Base-by-base conservation (phyloP, 108 stramenopile species). In the Phaeodactylum tricornutum region DNA sequence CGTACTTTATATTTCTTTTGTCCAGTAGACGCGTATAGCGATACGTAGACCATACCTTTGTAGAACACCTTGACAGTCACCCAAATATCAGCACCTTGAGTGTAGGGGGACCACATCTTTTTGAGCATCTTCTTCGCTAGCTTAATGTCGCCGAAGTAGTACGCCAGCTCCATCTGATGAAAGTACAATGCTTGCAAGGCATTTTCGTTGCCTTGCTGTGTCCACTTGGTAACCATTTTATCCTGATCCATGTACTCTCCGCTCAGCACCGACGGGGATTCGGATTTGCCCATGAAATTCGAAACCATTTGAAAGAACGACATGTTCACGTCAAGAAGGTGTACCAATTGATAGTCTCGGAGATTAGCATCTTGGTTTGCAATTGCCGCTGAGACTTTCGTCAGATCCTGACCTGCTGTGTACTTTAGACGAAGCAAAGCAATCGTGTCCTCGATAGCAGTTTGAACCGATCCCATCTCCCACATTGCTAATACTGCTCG, bases 111-210 rank as follows among this genome's bases (percentile, higher is more conserved):
- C 39, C 9, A 41, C 5, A 41, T 5, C 6, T 41, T 41, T 5
- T 41, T 41, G 8, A 4, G 21, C 39, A 41, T 41, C 21, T 41
- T 4, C n/a, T 5, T n/a, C 7, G 45, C 45, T 5, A 22, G 8
- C 12, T 46, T 14, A 7, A 26, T 26, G 22, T 46, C 45, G n/a
- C 21, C 24, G 14, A 46, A 46, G 45, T 20, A 27, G 14, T 46
- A 46, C 21, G 45, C 45, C 39, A 20, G 39, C 39, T 20, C 21
- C 39, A 41, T 41, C 19, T 20, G 39, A 6, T 41, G 39, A n/a
- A 41, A 41, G 14, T 20, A 41, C 6, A 20, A 15, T 5, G 16
- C 19, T 20, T 41, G 39, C 5, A 41, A 20, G 6, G 39, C 9
- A 5, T 15, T 20, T 20, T 41, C 39, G 21, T 11, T 20, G 19